Base-by-base conservation (phyloP, 2,329 filamentous ascomycete species). In the Podosphaera fusca region DNA sequence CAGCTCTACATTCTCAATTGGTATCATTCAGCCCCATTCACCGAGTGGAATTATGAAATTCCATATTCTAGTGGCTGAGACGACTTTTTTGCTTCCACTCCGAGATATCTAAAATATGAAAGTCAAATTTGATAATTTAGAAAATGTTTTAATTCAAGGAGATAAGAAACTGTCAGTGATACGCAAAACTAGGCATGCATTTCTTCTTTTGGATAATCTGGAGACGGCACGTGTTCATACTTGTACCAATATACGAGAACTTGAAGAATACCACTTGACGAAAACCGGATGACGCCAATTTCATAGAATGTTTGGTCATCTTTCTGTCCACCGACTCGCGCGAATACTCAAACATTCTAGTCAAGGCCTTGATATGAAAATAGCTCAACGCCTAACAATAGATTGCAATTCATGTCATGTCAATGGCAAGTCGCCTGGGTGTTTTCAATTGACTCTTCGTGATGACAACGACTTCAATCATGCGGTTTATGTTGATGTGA, bases 401-500 rank as follows among this genome's bases (percentile, higher is more conserved):
- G 2, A 7, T 33, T 51, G 49, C 49, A 21, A 51, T 51, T 9
- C 21, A 31, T 51, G 49, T 31, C 49, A 51, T 7, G 4, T 51
- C 8, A 21, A 51, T 33, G 30, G 49, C 31, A 31, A 34, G 21
- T 49, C n/a, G 9, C 46, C 46, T 2, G 46, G 46, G 7, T 14
- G 46, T 14, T 49, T 55, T 30, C 12, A 42, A 40, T 55, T 55
- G 9, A 40, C 6, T 30, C 33, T 55, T 21, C 31, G 35, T 35
- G 52, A 55, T 38, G 52, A 55, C 31, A 40, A 5, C 12, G 9
- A 55, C 5, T 58, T 58, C 42, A 58, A 58, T 14, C 42, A 55
- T 31, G 14, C 51, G 7, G n/a, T 58, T 2, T 6, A 52, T 38
- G 36, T 56, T 10, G 46, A 58, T 53, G 47, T 58, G 30, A 47